Evolutionary conservation across 805 yeast genomes (phyloP), one percentile per base, ranked within the genome.

Genomic region (Wickerhamiella vanderwaltii): DNA sequence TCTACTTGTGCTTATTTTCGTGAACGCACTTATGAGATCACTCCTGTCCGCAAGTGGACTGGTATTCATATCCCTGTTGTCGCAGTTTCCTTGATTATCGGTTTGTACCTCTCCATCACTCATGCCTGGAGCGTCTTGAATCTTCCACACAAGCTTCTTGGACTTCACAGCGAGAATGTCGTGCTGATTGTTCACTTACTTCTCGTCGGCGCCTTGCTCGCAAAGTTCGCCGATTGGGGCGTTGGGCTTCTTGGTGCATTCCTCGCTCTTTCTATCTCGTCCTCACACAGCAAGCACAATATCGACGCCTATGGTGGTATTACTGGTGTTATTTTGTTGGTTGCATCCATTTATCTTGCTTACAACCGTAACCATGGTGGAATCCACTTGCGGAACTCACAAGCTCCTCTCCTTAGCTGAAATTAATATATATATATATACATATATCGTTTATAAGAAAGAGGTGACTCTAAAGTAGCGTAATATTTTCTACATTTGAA

Each of bases 31-130:
- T 75, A 70, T 52, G 51, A 68, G 12, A 63, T 77, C 55, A 64
- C 67, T 43, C 75, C 76, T 9, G 49, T 74, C 36, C 47, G 62
- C 43, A 67, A 65, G 46, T 76, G 77, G 72, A 48, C 74, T 20
- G 60, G 73, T 26, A 64, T 81, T 41, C 93, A 84, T 59, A 60
- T 77, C 50, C 71, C 91, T n/a, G 68, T 69, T 11, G 69, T 75
- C 9, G 83, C 86, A 0, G 50, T 82, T 51, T 93, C 94, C n/a
- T 58, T 80, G 41, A 66, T 79, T 29, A 83, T 93, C 93, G 62
- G 77, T 28, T 56, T 79, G 43, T 80, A 75, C 55, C 77, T 76
- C 18, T 56, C 83, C 29, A 79, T 82, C 65, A 82, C 93, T 91
- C 79, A 79, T 54, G 93, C 93, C 35, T 29, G 28, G 34, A 86